phyloP scores from a whole-genome alignment of 2,329 filamentous ascomycete species.

The Bipolaris oryzae region DNA sequence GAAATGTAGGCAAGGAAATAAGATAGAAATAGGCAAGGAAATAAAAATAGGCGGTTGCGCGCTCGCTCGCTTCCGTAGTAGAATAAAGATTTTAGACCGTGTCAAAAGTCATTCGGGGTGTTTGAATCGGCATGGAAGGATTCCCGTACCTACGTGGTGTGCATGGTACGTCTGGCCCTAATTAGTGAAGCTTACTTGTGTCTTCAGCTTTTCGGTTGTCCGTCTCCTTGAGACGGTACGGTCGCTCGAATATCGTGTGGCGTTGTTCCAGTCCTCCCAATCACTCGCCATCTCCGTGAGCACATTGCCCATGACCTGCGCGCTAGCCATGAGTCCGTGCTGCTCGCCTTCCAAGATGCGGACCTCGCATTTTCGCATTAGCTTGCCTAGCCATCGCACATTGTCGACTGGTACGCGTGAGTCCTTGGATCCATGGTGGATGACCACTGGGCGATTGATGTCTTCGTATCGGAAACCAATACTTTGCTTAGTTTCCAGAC shows the following conservation, averaged over 20 bases:
- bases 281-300: slow-evolving; percentile 92
- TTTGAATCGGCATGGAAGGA: not conserved
- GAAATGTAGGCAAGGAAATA: not conserved
- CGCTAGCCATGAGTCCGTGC: slow-evolving; percentile 94
- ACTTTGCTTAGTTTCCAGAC: slow-evolving; percentile 84
- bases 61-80: not conserved
- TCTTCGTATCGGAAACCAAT: slow-evolving; percentile 98
- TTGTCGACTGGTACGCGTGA: slow-evolving; percentile 94
- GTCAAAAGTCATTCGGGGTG: not conserved
- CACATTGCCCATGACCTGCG: slow-evolving; percentile 90
- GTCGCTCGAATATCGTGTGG: slow-evolving; percentile 23
- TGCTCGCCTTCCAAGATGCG: slow-evolving; percentile 88
- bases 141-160: not conserved
- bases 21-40: not conserved
- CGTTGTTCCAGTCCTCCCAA: slow-evolving; percentile 63
- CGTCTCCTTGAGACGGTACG: slow-evolving; percentile 21
- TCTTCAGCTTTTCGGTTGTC: slow-evolving; percentile 25
- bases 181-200: slow-evolving; percentile 17
- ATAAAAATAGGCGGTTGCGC: not conserved
- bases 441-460: slow-evolving; percentile 87
- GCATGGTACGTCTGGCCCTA: not conserved
- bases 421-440: slow-evolving; percentile 91
- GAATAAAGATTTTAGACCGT: not conserved
- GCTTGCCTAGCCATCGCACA: slow-evolving; percentile 90
- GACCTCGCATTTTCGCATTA: slow-evolving; percentile 92